Conservation (phyloP, 176 grass and related monocot species). For the Melocanna baccifera region DNA sequence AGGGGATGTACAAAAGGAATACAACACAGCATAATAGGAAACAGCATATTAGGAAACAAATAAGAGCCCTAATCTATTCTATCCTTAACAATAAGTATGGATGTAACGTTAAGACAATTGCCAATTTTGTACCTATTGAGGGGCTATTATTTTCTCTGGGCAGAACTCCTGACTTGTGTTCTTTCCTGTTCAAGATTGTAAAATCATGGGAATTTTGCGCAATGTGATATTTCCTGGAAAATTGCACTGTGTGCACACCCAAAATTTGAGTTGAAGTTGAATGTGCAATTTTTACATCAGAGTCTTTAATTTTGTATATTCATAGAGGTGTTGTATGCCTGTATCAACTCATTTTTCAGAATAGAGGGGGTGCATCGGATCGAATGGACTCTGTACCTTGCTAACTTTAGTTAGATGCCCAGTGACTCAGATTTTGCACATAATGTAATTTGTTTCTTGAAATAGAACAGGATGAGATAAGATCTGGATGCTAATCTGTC, state of each 20-base stretch:
- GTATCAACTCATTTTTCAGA: neutral
- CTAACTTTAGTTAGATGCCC: neutral
- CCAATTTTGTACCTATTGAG: neutral
- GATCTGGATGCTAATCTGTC: neutral
- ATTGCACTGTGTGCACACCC: neutral
- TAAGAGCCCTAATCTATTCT: too few relatives aligned
- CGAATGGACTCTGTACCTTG: neutral
- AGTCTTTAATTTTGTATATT: neutral
- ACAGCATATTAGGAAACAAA: too few relatives aligned
- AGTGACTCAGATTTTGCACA: neutral
- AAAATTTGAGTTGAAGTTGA: neutral
- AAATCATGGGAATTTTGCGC: neutral
- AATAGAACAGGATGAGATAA: neutral
- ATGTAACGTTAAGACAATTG: too few relatives aligned
- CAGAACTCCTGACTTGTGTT: neutral
- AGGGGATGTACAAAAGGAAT: too few relatives aligned
- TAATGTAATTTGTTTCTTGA: neutral
- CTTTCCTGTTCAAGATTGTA: neutral
- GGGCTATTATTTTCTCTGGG: neutral
- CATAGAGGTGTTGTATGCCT: neutral
- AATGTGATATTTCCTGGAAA: neutral
- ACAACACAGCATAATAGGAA: too few relatives aligned
- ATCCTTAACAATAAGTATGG: too few relatives aligned
- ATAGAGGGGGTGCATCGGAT: neutral
- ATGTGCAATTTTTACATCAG: neutral